phyloP scores from a whole-genome alignment of 495 filamentous ascomycete species.

The Penicillium lagena region DNA sequence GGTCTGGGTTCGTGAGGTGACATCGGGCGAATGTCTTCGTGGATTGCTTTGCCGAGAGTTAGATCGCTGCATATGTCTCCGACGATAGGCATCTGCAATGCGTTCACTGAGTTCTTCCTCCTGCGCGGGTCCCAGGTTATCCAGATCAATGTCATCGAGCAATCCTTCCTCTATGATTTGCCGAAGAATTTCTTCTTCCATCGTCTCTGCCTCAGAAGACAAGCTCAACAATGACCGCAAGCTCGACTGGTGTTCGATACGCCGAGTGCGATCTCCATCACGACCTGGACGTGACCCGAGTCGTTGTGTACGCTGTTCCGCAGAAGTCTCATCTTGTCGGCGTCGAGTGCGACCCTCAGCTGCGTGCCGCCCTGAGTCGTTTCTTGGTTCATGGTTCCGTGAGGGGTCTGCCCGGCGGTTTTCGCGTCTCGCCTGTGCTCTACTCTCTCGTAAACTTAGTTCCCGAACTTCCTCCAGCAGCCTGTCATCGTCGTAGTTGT shows the following conservation, averaged over 20 bases:
- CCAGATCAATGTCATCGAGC: conserved; percentile 76
- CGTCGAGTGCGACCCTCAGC: conserved; percentile 34
- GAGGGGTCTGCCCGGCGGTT: conserved; percentile 20
- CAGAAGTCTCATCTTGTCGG: conserved; percentile 39
- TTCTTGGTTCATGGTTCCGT: conserved; percentile 7
- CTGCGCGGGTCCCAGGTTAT: conserved; percentile 66
- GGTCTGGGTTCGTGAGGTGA: conserved; percentile 18
- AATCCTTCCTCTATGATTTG: conserved; percentile 87
- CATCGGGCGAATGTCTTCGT: conserved; percentile 12
- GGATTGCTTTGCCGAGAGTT: conserved; percentile 23
- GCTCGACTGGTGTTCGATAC: conserved; percentile 79
- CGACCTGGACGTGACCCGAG: neutral
- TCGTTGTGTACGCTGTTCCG: conserved; percentile 15
- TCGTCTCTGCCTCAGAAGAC: conserved; percentile 64
- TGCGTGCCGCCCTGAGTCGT: conserved; percentile 21
- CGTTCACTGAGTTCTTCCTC: conserved; percentile 84
- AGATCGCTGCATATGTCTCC: conserved; percentile 51
- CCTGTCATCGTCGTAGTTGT: conserved; percentile 60
- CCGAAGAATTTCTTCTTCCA: conserved; percentile 81
- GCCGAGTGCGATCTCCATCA: conserved; percentile 31
- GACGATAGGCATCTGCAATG: conserved; percentile 79
- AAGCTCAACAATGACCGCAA: conserved; percentile 74
- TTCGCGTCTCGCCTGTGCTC: conserved; percentile 26
- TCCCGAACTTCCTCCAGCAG: conserved; percentile 64
- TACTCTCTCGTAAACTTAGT: conserved; percentile 62